Evolutionary conservation across 139 green algal species (phyloP), one percentile per base, ranked within the genome.

Genomic region (Nannochloris sp.): DNA sequence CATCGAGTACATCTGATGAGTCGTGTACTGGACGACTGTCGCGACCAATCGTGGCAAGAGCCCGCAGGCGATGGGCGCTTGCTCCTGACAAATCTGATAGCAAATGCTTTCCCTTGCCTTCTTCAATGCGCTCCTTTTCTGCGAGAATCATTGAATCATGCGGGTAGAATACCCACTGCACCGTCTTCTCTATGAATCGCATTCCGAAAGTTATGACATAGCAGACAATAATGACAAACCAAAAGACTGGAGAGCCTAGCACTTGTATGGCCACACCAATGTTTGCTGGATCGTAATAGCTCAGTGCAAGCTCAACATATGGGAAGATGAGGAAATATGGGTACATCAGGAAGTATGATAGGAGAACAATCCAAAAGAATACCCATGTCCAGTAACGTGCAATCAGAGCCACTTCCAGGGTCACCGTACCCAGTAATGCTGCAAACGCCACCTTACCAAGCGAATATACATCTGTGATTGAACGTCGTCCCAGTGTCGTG

Each of bases 311-410:
- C 57, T 82, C 63, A 10, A 78, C 59, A 20, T 78, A 67, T 3
- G 81, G 78, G 61, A 80, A 89, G 49, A 86, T 31, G 49, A 82
- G n/a, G 36, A 84, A 51, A 49, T 79, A 87, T 36, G 78, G 78
- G 73, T 81, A 89, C 11, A 85, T 80, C 14, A 87, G 49, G 14
- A 77, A 25, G 59, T 88, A 89, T n/a, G 70, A 82, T 2, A 88
- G 66, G 11, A 76, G 5, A 17, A 68, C 56, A 28, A 86, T 65
- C n/a, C 77, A 31, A 31, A 50, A 51, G 45, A 86, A 88, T 6
- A 78, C 56, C 73, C 56, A 75, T 30, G 83, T 89, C 83, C 84
- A 89, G 60, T 84, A 87, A n/a, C 80, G 67, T 12, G 76, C 60
- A 33, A 85, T 67, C 48, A 88, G 69, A 3, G 37, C 68, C 55